Percentiles rank a stretch among this genome's conserved stretches.
Conservation (phyloP, 768 basidiomycete species). For the Rhodocollybia butyracea region DNA sequence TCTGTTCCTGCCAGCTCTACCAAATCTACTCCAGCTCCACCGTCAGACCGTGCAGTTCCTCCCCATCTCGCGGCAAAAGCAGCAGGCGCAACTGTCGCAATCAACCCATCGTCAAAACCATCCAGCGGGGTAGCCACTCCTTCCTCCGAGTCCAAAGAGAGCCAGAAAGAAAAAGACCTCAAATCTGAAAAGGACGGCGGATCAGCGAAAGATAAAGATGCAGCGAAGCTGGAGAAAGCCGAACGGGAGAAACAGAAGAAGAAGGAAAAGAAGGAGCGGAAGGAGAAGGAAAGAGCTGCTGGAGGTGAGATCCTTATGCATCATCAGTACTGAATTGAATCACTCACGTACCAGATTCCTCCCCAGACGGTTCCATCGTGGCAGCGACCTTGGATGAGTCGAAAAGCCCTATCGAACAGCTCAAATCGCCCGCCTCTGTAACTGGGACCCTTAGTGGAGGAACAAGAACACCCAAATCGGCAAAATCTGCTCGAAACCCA, state of each 20-base stretch:
- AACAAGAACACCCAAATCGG: conserved; percentile 67
- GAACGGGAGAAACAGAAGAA: conserved; percentile 58
- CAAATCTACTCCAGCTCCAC: conserved; percentile 30
- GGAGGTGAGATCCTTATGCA: neutral
- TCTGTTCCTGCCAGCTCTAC: conserved; percentile 14
- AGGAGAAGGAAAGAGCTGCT: conserved; percentile 43
- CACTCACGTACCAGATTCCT: neutral
- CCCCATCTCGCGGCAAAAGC: conserved; percentile 21
- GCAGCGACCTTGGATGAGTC: conserved; percentile 8
- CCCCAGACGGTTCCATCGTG: conserved; percentile 14
- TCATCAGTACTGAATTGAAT: neutral
- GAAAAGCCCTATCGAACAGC: conserved; percentile 30
- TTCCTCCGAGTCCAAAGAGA: conserved; percentile 4
- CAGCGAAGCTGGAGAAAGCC: conserved; percentile 39
- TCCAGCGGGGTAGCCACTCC: conserved; percentile 4
- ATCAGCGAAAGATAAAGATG: neutral
- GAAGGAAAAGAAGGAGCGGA: conserved; percentile 63
- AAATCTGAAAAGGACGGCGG: conserved; percentile 8
- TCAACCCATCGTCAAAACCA: conserved; percentile 1
- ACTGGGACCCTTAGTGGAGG: conserved; percentile 60
- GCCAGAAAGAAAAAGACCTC: conserved; percentile 30
- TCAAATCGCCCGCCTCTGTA: conserved; percentile 57
- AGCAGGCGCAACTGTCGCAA: no score
- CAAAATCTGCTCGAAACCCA: conserved; percentile 63
- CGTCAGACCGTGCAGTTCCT: conserved; percentile 26